Conservation (phyloP, 1,139 yeast genomes). For the Suhomyces atakaporum region DNA sequence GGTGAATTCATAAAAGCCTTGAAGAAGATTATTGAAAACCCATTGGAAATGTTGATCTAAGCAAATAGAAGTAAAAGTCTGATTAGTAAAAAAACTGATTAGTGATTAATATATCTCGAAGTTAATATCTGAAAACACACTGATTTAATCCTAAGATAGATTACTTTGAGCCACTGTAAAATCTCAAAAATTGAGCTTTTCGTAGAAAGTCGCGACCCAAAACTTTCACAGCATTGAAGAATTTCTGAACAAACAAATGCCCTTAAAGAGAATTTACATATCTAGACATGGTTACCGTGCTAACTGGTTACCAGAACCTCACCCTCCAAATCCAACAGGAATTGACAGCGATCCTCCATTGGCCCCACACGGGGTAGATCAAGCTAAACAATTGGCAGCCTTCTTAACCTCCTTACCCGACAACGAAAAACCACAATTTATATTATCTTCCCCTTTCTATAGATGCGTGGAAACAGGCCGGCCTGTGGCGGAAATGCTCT, state of each 20-base stretch:
- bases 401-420: constrained; percentile 40
- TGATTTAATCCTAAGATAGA: not conserved
- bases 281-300: constrained; percentile 79
- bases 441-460: constrained; percentile 82
- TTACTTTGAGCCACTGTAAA: not conserved
- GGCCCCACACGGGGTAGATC: constrained; percentile 78
- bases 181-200: not conserved
- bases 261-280: constrained; percentile 48
- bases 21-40: constrained; percentile 91
- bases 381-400: constrained; percentile 71
- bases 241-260: constrained; percentile 30
- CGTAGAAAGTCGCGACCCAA: not conserved
- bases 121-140: constrained; percentile 2
- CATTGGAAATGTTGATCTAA: constrained; percentile 86
- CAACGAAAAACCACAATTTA: constrained; percentile 58
- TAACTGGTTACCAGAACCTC: constrained; percentile 80
- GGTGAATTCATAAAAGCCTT: constrained; percentile 95
- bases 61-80: constrained; percentile 2
- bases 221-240: not conserved
- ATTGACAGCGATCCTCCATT: constrained; percentile 80
- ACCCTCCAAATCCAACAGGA: constrained; percentile 76
- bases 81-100: not conserved
- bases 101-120: not conserved
- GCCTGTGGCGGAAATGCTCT: constrained; percentile 60
- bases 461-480: constrained; percentile 83